Percentiles rank a stretch among this genome's conserved stretches.
These are phyloP conservation scores for Paspalum vaginatum DNA, from an alignment of 176 grass and related monocot species.

Conservation along the genomic window DNA sequence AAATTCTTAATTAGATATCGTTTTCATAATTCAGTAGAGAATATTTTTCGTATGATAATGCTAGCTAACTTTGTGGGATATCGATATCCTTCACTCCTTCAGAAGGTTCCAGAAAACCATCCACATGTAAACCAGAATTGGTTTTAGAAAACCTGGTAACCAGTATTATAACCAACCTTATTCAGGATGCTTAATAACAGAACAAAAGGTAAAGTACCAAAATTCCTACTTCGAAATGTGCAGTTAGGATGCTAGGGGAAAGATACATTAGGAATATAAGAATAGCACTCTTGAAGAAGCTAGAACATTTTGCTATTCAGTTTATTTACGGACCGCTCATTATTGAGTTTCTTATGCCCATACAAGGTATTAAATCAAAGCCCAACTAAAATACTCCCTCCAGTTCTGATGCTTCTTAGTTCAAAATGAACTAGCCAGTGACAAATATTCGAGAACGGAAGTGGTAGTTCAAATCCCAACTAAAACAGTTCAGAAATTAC, in stretches of 20 bases:
- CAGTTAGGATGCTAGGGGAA: neutral
- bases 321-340: neutral
- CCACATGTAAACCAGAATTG: neutral
- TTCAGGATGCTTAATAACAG: neutral
- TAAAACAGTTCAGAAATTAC: too few relatives aligned
- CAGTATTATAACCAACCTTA: neutral
- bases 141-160: neutral
- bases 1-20: slow-evolving; percentile 2
- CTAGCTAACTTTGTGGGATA: neutral
- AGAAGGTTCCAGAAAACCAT: neutral
- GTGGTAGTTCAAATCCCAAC: too few relatives aligned
- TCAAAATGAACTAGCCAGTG: too few relatives aligned
- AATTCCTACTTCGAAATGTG: neutral
- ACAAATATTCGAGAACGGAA: too few relatives aligned
- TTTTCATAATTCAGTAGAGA: slow-evolving; percentile 12
- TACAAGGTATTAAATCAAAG: slow-evolving; percentile 1
- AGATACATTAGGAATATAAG: neutral
- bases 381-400: neutral
- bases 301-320: neutral
- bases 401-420: neutral
- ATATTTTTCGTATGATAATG: slow-evolving; percentile 15
- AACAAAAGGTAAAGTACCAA: slow-evolving; percentile 19
- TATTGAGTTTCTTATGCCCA: neutral
- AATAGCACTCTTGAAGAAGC: neutral
- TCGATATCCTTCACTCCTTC: slow-evolving; percentile 25